Conservation (phyloP, 2,329 filamentous ascomycete genomes). For the Penicillium sclerotigenum region DNA sequence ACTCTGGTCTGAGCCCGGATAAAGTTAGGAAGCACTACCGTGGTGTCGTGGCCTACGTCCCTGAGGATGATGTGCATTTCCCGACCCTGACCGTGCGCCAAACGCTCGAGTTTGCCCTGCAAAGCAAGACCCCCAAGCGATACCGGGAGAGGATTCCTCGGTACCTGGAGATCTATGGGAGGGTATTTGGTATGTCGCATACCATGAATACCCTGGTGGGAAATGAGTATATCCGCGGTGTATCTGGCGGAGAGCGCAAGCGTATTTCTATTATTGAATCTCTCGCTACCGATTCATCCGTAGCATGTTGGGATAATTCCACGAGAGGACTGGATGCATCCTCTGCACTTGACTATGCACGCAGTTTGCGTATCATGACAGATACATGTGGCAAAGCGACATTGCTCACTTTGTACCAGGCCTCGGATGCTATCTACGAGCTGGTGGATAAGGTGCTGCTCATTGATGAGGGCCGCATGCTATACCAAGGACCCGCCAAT, state of each 20-base stretch:
- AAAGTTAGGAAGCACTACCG: constrained; percentile 63
- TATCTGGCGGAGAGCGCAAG: constrained; percentile 72
- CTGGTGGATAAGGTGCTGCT: constrained; percentile 73
- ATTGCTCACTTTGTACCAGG: constrained; percentile 65
- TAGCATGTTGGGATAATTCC: constrained; percentile 72
- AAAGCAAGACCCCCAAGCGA: constrained; percentile 66
- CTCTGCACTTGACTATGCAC: constrained; percentile 69
- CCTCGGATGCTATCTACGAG: constrained; percentile 62
- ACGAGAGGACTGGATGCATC: constrained; percentile 71
- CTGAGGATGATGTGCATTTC: constrained; percentile 69
- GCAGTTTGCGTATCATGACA: constrained; percentile 64
- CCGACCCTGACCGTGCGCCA: constrained; percentile 68
- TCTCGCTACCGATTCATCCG: constrained; percentile 64
- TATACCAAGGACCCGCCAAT: constrained; percentile 57
- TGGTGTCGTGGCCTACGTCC: constrained; percentile 69
- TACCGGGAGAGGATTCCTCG: constrained; percentile 59
- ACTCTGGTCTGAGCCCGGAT: constrained; percentile 63
- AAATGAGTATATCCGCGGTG: constrained; percentile 51
- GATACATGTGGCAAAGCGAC: constrained; percentile 66
- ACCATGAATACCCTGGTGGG: constrained; percentile 69
- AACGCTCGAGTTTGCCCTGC: constrained; percentile 67
- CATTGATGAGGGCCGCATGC: constrained; percentile 65
- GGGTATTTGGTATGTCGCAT: constrained; percentile 70
- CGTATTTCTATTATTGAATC: constrained; percentile 72
- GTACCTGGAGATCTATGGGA: constrained; percentile 64